A percentile compares a stretch with the other conserved stretches of the same genome.
Evolutionary conservation across 805 yeast genomes (phyloP).

Genomic region (Nakazawaea siamensis): DNA sequence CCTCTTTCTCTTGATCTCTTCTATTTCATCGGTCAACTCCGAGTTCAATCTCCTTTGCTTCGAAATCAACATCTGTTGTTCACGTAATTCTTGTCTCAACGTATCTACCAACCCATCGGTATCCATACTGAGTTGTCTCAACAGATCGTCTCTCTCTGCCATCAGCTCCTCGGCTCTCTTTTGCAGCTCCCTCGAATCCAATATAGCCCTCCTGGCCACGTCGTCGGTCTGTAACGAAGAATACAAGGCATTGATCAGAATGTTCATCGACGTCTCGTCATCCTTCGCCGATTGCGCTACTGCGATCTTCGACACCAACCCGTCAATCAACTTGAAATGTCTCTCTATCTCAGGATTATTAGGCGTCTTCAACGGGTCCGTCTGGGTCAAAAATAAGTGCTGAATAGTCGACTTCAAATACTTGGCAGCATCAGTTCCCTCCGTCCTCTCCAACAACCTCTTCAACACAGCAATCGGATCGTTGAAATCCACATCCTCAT

Average conservation of each 20-base stretch:
- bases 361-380: conserved; percentile 37
- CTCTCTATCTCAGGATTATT: conserved; percentile 36
- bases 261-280: conserved; percentile 60
- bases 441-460: conserved; percentile 49
- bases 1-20: conserved; percentile 51
- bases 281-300: conserved; percentile 40
- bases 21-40: conserved; percentile 51
- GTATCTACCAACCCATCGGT: conserved; percentile 64
- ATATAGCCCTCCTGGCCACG: conserved; percentile 64
- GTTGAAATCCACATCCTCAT: conserved; percentile 47
- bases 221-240: conserved; percentile 80
- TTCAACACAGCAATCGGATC: conserved; percentile 65
- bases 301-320: conserved; percentile 45
- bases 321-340: conserved; percentile 48
- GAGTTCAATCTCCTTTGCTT: conserved; percentile 56
- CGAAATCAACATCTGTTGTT: conserved; percentile 49
- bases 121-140: conserved; percentile 39
- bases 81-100: conserved; percentile 52
- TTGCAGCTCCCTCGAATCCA: conserved; percentile 31
- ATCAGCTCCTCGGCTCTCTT: conserved; percentile 31
- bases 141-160: conserved; percentile 29
- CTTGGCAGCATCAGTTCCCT: conserved; percentile 51
- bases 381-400: conserved; percentile 45
- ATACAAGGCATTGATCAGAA: conserved; percentile 66
- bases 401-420: conserved; percentile 57